A percentile compares a stretch with the other conserved stretches of the same genome.
Evolutionary conservation across 306 rosid species (phyloP).

Genomic region (Ormosia semicastrata): DNA sequence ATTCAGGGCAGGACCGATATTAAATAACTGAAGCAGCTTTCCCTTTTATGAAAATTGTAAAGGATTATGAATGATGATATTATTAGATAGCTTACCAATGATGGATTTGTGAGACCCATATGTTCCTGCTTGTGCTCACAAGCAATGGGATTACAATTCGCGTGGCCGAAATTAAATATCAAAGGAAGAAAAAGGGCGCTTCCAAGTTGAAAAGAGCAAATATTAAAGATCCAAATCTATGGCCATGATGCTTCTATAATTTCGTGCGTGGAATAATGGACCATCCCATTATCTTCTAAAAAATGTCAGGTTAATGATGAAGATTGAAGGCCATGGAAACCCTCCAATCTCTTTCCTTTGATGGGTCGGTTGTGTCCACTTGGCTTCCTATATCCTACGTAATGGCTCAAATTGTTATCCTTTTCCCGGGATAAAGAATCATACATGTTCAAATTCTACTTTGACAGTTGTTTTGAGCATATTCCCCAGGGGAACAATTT

Average conservation of each 20-base stretch:
- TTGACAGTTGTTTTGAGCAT: neutral
- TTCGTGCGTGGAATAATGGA: constrained; percentile 40
- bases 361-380: constrained; percentile 21
- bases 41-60: neutral
- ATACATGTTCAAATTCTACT: neutral
- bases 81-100: constrained; percentile 21
- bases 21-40: neutral
- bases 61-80: constrained; percentile 1
- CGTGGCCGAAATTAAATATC: constrained; percentile 29
- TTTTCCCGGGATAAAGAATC: neutral
- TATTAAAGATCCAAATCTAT: constrained; percentile 6
- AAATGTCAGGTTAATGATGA: constrained; percentile 21
- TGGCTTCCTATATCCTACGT: constrained; percentile 23
- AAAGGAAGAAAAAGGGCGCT: neutral
- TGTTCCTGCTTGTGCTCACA: constrained; percentile 13
- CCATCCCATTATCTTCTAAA: constrained; percentile 31
- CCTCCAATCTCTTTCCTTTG: constrained; percentile 21
- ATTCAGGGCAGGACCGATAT: neutral
- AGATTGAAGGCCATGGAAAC: constrained; percentile 21
- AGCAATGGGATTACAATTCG: constrained; percentile 7
- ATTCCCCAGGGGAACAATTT: neutral
- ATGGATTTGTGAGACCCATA: constrained; percentile 22
- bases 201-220: constrained; percentile 22
- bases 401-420: constrained; percentile 16
- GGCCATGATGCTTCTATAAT: constrained; percentile 31